Evolutionary conservation across 257 asterid species (phyloP), one percentile per base, ranked within the genome.

Genomic region (Buddleja alternifolia): DNA sequence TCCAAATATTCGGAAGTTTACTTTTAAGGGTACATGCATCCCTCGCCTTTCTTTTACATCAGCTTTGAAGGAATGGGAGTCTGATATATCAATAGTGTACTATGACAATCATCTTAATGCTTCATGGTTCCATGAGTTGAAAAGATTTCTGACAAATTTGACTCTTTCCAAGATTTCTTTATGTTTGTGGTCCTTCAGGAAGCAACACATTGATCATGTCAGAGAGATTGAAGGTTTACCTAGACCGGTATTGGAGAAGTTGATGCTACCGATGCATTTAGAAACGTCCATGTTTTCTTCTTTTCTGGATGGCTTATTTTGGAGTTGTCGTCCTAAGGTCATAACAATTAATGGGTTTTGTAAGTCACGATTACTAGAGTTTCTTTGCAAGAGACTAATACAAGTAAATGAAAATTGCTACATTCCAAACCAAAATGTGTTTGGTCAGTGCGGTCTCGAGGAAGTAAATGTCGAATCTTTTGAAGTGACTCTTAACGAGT

Each of bases 11-110:
- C 45, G 36, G 1, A 16, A 8, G 17, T 65, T 67, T 11, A 41
- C 0, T 1, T 64, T 24, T 15, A 21, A 47, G 9, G 51, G 69
- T 6, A 7, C 40, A 1, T 7, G 6, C 19, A 15, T 67, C 6
- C 75, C 78, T 5, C 4, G 19, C 2, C 7, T 72, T 25, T 21
- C 63, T 21, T 17, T 48, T 10, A 14, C 14, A 1, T 8, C 47
- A 11, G 44, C 7, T 25, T 45, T 65, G 5, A 40, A 48, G 53
- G 63, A 67, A 55, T 67, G 75, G 72, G 57, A 52, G 44, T 55
- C 57, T 45, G 51, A 67, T 16, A 19, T 77, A 51, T 39, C 46
- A 3, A 1, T 70, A 0, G 1, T 10, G 0, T 10, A 34, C 63
- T 7, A 39, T 4, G 2, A 5, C 34, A 0, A 44, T 9, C 0